Percentiles rank a stretch among this genome's conserved stretches.
phyloP scores from a whole-genome alignment of 2,329 filamentous ascomycete genomes.

The Xylaria sp. region DNA sequence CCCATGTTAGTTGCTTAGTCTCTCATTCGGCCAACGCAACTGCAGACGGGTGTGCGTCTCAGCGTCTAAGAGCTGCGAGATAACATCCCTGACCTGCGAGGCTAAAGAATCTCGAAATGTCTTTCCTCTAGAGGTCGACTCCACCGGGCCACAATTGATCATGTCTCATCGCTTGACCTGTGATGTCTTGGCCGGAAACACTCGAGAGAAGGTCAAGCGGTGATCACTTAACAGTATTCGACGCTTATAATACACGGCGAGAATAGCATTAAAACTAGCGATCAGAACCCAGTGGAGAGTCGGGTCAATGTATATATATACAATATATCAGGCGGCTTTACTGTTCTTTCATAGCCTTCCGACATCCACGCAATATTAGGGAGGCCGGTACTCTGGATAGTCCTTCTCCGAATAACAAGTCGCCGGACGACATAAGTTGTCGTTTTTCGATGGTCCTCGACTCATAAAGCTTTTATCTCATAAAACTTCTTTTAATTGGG shows the following conservation, averaged over 20 bases:
- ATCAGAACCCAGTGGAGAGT: neutral
- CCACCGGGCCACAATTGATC: slow-evolving; percentile 19
- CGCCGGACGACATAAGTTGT: slow-evolving; percentile 52
- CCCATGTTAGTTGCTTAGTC: slow-evolving; percentile 2
- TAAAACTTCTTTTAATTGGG: neutral
- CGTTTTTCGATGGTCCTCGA: slow-evolving; percentile 39
- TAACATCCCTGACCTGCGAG: slow-evolving; percentile 20
- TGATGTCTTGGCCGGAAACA: slow-evolving; percentile 18
- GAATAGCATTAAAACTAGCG: slow-evolving; percentile 1
- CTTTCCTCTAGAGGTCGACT: slow-evolving; percentile 20
- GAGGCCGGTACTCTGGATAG: slow-evolving; percentile 40
- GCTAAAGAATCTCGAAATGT: slow-evolving; percentile 7
- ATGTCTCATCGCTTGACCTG: slow-evolving; percentile 22
- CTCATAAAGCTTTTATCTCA: slow-evolving; percentile 16
- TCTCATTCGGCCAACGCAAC: slow-evolving; percentile 12
- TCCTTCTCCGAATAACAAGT: slow-evolving; percentile 47
- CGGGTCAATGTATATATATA: neutral
- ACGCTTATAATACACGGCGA: slow-evolving; percentile 14
- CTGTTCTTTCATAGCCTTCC: slow-evolving; percentile 1
- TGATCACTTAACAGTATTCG: slow-evolving; percentile 13
- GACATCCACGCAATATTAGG: slow-evolving; percentile 10
- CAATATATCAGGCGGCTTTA: neutral
- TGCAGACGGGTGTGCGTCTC: neutral
- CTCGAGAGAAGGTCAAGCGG: slow-evolving; percentile 9
- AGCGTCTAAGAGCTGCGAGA: slow-evolving; percentile 10